Percentiles rank a stretch among this genome's conserved stretches.
phyloP scores from a whole-genome alignment of 2,329 filamentous ascomycete genomes.

The Metarhizium guizhouense region DNA sequence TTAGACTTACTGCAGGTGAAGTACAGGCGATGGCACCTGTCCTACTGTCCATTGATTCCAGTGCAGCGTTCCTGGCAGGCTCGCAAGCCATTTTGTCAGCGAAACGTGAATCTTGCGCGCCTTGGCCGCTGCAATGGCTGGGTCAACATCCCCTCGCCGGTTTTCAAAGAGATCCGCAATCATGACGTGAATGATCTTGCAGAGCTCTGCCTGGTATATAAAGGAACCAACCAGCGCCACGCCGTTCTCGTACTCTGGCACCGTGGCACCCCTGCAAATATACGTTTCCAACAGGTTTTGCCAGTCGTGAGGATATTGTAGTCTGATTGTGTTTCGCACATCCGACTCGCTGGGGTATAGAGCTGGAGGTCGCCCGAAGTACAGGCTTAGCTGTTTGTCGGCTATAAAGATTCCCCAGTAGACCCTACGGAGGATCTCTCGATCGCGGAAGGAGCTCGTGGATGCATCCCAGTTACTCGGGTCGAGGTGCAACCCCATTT shows the following conservation, averaged over 20 bases:
- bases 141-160: slow-evolving; percentile 29
- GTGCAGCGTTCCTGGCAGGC: slow-evolving; percentile 35
- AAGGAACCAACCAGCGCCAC: slow-evolving; percentile 34
- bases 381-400: slow-evolving; percentile 41
- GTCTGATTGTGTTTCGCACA: slow-evolving; percentile 36
- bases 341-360: slow-evolving; percentile 40
- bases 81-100: slow-evolving; percentile 36
- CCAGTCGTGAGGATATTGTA: slow-evolving; percentile 41
- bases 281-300: slow-evolving; percentile 37
- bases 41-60: slow-evolving; percentile 43
- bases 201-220: slow-evolving; percentile 37
- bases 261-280: slow-evolving; percentile 32
- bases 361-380: slow-evolving; percentile 41
- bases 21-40: slow-evolving; percentile 34
- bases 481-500: slow-evolving; percentile 43
- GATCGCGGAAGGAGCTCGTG: slow-evolving; percentile 27
- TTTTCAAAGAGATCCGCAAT: slow-evolving; percentile 43
- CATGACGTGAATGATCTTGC: slow-evolving; percentile 39
- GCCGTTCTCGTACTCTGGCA: slow-evolving; percentile 37
- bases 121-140: slow-evolving; percentile 30
- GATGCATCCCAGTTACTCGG: slow-evolving; percentile 38
- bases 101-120: slow-evolving; percentile 37
- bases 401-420: slow-evolving; percentile 43
- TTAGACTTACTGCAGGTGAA: slow-evolving; percentile 33
- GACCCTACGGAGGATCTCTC: slow-evolving; percentile 38